Conservation (phyloP, 169 alveolate genomes). For the Perkinsus olseni region DNA sequence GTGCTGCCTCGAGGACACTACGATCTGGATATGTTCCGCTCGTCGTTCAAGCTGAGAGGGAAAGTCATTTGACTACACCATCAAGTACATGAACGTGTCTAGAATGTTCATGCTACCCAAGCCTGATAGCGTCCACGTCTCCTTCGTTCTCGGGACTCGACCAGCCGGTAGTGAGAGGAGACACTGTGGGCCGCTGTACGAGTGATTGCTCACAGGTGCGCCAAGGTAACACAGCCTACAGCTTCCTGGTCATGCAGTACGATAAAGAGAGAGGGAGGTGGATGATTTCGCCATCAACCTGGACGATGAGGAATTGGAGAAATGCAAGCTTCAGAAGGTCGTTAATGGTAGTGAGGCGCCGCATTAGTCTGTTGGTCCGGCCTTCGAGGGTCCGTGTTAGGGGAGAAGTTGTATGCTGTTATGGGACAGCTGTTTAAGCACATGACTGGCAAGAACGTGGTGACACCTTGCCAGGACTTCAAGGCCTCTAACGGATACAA, state of each 20-base stretch:
- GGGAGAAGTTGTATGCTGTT: not conserved
- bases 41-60: conserved; percentile 66
- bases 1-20: conserved; percentile 71
- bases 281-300: not conserved
- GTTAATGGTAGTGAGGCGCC: not conserved
- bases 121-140: conserved; percentile 57
- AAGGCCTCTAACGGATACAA: conserved; percentile 39
- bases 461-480: conserved; percentile 22
- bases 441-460: not conserved
- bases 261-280: conserved; percentile 51
- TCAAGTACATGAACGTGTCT: conserved; percentile 51
- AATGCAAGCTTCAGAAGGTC: not conserved
- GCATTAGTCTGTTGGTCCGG: not conserved
- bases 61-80: conserved; percentile 63
- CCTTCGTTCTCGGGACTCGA: conserved; percentile 51
- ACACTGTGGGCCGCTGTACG: not conserved
- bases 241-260: conserved; percentile 61
- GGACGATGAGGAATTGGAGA: not conserved
- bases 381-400: not conserved
- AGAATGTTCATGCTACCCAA: conserved; percentile 62
- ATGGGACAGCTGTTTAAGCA: not conserved
- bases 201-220: conserved; percentile 42
- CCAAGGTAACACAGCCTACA: conserved; percentile 69
- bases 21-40: conserved; percentile 51
- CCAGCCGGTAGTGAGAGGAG: not conserved